Conservation (phyloP, 306 rosid species). For the Sphenostylis stenocarpa region DNA sequence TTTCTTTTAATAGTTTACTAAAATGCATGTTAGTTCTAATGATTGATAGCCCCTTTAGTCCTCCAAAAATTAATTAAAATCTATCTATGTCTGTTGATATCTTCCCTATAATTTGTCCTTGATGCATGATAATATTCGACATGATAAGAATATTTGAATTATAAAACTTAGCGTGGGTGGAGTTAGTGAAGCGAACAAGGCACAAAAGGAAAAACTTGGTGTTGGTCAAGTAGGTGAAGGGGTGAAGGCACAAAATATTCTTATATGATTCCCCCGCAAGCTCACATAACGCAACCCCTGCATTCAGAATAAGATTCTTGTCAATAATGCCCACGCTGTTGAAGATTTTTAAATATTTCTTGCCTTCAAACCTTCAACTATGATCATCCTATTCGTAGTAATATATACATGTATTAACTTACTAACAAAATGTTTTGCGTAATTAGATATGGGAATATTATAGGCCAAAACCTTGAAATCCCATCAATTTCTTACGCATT, state of each 20-base stretch:
- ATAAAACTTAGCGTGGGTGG: slow-evolving; percentile 43
- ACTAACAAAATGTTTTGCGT: not conserved
- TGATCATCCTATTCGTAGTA: not conserved
- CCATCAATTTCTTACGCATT: slow-evolving; percentile 22
- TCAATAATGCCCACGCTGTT: slow-evolving; percentile 36
- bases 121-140: slow-evolving; percentile 28
- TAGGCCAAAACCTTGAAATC: slow-evolving; percentile 17
- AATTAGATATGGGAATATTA: slow-evolving; percentile 37
- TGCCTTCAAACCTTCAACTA: not conserved
- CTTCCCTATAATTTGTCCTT: not conserved
- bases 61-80: not conserved
- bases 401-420: not conserved
- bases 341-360: slow-evolving; percentile 14
- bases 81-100: not conserved
- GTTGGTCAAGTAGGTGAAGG: slow-evolving; percentile 41
- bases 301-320: slow-evolving; percentile 50
- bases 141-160: slow-evolving; percentile 38
- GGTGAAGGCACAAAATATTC: slow-evolving; percentile 39
- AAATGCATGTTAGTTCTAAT: slow-evolving; percentile 20
- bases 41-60: slow-evolving; percentile 13
- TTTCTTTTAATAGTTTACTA: not conserved
- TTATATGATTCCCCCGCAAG: slow-evolving; percentile 23
- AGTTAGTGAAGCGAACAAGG: slow-evolving; percentile 43
- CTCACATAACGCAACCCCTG: slow-evolving; percentile 43
- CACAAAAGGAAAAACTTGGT: slow-evolving; percentile 22